Percentiles rank a stretch among this genome's conserved stretches.
Evolutionary conservation across 192 early-diverging fungal genomes (phyloP).

Genomic region (Coemansia javaensis): DNA sequence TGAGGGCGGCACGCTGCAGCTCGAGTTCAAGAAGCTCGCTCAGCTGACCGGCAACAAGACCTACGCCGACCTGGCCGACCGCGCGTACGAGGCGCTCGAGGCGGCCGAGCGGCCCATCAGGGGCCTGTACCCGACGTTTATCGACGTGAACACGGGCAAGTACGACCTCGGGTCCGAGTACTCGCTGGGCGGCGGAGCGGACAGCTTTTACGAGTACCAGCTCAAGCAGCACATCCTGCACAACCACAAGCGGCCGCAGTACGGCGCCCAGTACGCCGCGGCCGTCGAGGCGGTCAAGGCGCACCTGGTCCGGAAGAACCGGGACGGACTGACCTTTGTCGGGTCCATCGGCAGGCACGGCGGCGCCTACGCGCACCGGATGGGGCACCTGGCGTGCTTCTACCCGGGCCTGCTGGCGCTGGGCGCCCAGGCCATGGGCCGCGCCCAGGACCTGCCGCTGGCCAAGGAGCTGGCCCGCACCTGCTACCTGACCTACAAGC

Average conservation of each 20-base stretch:
- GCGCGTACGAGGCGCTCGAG: too few relatives aligned
- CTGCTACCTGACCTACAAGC: conserved; percentile 40
- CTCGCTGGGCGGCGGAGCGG: conserved; percentile 82
- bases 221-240: conserved; percentile 61
- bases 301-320: too few relatives aligned
- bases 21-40: too few relatives aligned
- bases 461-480: conserved; percentile 39
- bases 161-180: conserved; percentile 53
- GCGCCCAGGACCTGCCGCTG: conserved; percentile 23
- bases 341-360: too few relatives aligned
- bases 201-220: conserved; percentile 95
- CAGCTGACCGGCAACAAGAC: too few relatives aligned
- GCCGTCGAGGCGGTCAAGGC: conserved; percentile 40
- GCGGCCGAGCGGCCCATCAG: too few relatives aligned
- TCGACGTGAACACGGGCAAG: conserved; percentile 48
- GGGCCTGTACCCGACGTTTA: conserved; percentile 78
- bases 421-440: conserved; percentile 36
- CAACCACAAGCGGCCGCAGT: too few relatives aligned
- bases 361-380: too few relatives aligned
- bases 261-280: conserved; percentile 49
- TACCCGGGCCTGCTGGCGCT: conserved; percentile 50
- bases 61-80: too few relatives aligned
- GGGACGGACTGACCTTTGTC: too few relatives aligned
- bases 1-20: too few relatives aligned
- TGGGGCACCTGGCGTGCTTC: conserved; percentile 49